phyloP scores from a whole-genome alignment of 169 alveolate species.

The Plasmodium cynomolgi region DNA sequence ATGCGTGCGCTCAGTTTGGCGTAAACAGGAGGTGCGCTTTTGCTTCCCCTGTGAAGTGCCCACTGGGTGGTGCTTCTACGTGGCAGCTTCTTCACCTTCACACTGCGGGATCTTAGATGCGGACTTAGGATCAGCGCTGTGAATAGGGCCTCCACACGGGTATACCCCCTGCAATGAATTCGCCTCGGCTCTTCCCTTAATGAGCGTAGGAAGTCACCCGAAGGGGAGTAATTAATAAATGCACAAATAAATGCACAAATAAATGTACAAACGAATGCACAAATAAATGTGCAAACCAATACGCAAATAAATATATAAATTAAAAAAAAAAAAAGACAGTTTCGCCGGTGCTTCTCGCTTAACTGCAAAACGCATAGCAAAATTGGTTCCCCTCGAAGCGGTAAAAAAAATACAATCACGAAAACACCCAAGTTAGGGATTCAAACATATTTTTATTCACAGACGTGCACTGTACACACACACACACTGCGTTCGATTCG shows the following conservation, averaged over 20 bases:
- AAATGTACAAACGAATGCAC: background rate
- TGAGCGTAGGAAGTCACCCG: background rate
- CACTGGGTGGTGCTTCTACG: background rate
- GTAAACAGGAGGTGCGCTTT: background rate
- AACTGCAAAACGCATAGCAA: background rate
- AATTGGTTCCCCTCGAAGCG: background rate
- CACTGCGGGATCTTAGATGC: background rate
- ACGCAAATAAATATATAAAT: background rate
- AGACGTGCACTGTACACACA: background rate
- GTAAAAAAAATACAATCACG: background rate
- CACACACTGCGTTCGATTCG: background rate
- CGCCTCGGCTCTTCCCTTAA: background rate
- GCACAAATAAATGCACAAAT: background rate
- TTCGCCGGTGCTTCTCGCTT: background rate
- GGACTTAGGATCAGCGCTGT: background rate
- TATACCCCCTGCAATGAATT: background rate
- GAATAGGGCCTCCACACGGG: background rate
- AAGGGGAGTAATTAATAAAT: background rate
- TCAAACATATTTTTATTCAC: background rate
- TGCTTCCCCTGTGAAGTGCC: background rate
- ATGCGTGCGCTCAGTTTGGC: background rate
- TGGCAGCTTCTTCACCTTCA: background rate
- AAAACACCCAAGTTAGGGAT: background rate
- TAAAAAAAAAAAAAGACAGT: conserved; percentile 61
- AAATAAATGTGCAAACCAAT: background rate